phyloP scores from a whole-genome alignment of 2,329 filamentous ascomycete genomes.

The Colletotrichum melonis region DNA sequence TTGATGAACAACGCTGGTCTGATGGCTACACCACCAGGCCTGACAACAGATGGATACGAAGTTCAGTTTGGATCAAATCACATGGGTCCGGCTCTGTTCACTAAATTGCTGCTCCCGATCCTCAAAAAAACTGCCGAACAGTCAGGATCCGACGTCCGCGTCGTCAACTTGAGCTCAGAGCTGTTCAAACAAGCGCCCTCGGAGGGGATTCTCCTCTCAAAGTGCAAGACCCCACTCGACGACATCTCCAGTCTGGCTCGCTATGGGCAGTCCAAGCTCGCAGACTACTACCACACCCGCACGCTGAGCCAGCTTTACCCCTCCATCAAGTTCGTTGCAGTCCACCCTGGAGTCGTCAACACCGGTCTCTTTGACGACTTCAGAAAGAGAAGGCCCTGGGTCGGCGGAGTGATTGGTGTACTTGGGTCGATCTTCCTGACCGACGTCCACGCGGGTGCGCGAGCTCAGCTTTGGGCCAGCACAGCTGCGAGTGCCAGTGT shows the following conservation, averaged over 20 bases:
- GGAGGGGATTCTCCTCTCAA: conserved; percentile 44
- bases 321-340: conserved; percentile 40
- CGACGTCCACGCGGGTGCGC: not conserved
- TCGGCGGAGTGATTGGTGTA: not conserved
- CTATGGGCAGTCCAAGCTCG: conserved; percentile 47
- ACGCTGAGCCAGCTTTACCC: conserved; percentile 43
- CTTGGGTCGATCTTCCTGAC: not conserved
- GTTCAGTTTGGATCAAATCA: conserved; percentile 61
- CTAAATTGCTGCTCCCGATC: conserved; percentile 47
- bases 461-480: not conserved
- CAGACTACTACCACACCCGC: conserved; percentile 44
- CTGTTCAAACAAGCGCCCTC: conserved; percentile 38
- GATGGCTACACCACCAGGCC: conserved; percentile 47
- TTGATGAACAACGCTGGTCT: conserved; percentile 59
- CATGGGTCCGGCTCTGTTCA: conserved; percentile 58
- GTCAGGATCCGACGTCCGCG: conserved; percentile 29
- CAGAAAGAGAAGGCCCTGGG: not conserved
- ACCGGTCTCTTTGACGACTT: not conserved
- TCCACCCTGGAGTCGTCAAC: conserved; percentile 44
- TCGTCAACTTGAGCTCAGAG: conserved; percentile 43
- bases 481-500: not conserved
- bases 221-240: conserved; percentile 40
- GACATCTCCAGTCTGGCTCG: conserved; percentile 26
- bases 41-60: conserved; percentile 60
- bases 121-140: conserved; percentile 44